Evolutionary conservation across 2,329 filamentous ascomycete species (phyloP), one percentile per base, ranked within the genome.

Genomic region (Calycina herbarum): DNA sequence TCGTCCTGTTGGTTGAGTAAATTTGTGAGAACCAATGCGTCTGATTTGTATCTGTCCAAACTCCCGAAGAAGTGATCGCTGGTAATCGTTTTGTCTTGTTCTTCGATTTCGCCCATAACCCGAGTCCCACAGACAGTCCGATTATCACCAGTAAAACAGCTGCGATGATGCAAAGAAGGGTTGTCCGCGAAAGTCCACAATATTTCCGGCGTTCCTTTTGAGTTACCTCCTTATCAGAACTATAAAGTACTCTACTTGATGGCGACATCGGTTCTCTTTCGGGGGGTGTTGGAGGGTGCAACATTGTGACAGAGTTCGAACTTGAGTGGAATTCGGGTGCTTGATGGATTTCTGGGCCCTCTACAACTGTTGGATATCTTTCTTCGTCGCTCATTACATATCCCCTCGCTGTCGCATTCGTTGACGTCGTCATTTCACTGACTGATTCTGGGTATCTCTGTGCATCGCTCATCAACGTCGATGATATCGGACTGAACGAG

Each of bases 381-480:
- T 66, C 62, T 42, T 64, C 61, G 35, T 66, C 65, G 15, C 42
- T 60, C 65, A 66, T 66, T 15, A 62, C 45, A 60, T 64, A 63
- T 62, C 59, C 54, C n/a, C 54, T 57, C 3, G 51, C 42, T 45
- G 31, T 10, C 10, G 38, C 8, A 27, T 15, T 35, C 11, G 20
- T 15, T 60, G 33, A 15, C 2, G 13, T 33, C 11, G 35, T 31
- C 20, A 61, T n/a, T 11, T 61, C 59, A n/a, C 40, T 48, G 20
- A 61, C 29, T 29, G 59, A 61, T 31, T 48, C 35, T 42, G 38
- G 59, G 40, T 61, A 61, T 61, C 38, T 6, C 20, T 31, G 35
- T 2, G n/a, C 8, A 48, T 61, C 59, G 13, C 40, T 40, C 27
- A 20, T 48, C 35, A 45, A 17, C 11, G 3, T 24, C 29, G 11